Percentiles rank a stretch among this genome's conserved stretches.
Conservation (phyloP, 352 stramenopile genomes). For the Phytophthora sp. region DNA sequence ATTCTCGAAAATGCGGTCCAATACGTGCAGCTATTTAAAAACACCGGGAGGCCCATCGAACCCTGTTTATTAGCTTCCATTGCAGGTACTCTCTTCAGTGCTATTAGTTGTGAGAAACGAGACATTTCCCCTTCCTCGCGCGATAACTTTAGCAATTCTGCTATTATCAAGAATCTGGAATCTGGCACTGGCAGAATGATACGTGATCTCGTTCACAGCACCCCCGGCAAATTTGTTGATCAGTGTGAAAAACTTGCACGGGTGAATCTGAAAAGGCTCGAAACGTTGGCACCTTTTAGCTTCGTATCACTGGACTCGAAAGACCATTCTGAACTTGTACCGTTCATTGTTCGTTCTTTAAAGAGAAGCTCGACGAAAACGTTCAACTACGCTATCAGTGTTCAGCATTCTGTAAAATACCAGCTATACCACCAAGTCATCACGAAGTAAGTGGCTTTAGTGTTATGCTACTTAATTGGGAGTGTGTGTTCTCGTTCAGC, state of each 20-base stretch:
- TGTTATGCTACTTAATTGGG: not conserved
- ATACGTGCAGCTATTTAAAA: slow-evolving; percentile 37
- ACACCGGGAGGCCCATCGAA: slow-evolving; percentile 19
- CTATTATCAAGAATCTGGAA: slow-evolving; percentile 26
- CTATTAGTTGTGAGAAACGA: slow-evolving; percentile 20
- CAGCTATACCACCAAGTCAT: slow-evolving; percentile 47
- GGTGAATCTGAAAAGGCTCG: slow-evolving; percentile 48
- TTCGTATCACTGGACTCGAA: slow-evolving; percentile 14
- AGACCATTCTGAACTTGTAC: slow-evolving; percentile 22
- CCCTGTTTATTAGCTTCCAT: slow-evolving; percentile 34
- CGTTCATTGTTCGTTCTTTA: slow-evolving; percentile 46
- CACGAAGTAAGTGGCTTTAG: slow-evolving; percentile 36
- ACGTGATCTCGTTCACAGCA: slow-evolving; percentile 27
- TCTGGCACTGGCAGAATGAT: slow-evolving; percentile 26
- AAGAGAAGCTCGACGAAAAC: slow-evolving; percentile 52
- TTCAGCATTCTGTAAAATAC: slow-evolving; percentile 25
- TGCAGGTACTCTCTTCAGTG: slow-evolving; percentile 33
- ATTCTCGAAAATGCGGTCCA: slow-evolving; percentile 45
- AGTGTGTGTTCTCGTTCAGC: slow-evolving; percentile 8
- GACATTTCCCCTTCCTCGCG: not conserved
- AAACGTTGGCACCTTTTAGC: slow-evolving; percentile 21
- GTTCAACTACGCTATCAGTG: slow-evolving; percentile 48
- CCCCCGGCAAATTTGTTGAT: slow-evolving; percentile 11
- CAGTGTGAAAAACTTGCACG: slow-evolving; percentile 43
- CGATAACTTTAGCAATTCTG: not conserved